phyloP scores from a whole-genome alignment of 331 rosid species.

The Pyracantha coccinea region DNA sequence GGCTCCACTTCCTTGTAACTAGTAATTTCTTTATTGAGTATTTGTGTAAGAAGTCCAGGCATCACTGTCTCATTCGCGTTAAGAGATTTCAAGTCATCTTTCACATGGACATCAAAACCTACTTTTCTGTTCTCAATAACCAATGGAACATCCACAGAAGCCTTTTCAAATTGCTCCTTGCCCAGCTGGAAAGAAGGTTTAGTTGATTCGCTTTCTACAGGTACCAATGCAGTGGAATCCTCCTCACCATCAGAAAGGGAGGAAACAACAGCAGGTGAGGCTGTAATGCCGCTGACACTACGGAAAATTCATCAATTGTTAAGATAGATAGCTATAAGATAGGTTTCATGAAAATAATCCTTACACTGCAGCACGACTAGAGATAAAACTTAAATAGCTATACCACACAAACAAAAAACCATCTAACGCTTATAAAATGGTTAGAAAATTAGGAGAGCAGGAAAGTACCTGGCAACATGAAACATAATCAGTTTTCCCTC shows the following conservation, averaged over 20 bases:
- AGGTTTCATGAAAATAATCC: not conserved
- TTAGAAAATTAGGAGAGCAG: slow-evolving; percentile 3
- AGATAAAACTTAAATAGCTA: slow-evolving; percentile 2
- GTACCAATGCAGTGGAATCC: slow-evolving; percentile 20
- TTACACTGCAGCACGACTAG: not conserved
- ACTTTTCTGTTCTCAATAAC: slow-evolving; percentile 17
- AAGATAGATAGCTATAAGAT: not conserved
- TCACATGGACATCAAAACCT: slow-evolving; percentile 7
- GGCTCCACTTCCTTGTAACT: too few species aligned
- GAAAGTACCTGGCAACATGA: slow-evolving; percentile 73
- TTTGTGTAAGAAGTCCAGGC: slow-evolving; percentile 12
- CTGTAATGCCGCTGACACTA: slow-evolving; percentile 39
- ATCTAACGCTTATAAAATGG: not conserved
- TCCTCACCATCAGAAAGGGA: slow-evolving; percentile 34
- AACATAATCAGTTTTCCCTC: slow-evolving; percentile 78
- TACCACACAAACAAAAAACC: not conserved
- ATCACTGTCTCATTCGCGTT: slow-evolving; percentile 21
- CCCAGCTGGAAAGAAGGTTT: slow-evolving; percentile 9
- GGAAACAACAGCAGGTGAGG: slow-evolving; percentile 35
- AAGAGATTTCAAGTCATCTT: slow-evolving; percentile 10
- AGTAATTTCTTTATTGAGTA: too few species aligned
- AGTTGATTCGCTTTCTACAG: slow-evolving; percentile 10
- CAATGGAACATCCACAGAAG: slow-evolving; percentile 10
- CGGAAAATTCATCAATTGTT: slow-evolving; percentile 20
- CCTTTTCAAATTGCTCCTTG: slow-evolving; percentile 31